Percentiles rank a stretch among this genome's conserved stretches.
phyloP scores from a whole-genome alignment of 1,284 basidiomycete species.

The Peniophora sp. region DNA sequence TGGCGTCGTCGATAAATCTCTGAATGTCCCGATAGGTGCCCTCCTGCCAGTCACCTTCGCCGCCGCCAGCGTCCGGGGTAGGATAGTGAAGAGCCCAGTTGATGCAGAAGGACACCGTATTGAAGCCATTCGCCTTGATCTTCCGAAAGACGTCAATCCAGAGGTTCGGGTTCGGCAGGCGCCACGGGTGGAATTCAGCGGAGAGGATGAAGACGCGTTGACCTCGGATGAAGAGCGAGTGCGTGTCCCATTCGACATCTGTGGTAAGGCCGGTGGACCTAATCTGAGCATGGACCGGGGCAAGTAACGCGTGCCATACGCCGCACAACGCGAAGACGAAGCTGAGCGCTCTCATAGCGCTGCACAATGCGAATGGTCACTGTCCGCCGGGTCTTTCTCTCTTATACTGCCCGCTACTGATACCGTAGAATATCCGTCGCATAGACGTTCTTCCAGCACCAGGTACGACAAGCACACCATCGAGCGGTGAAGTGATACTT shows the following conservation, averaged over 20 bases:
- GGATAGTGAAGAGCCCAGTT: slow-evolving; percentile 43
- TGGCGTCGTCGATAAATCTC: slow-evolving; percentile 40
- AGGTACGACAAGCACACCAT: too few species aligned
- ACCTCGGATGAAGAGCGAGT: slow-evolving; percentile 40
- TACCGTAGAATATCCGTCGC: too few species aligned
- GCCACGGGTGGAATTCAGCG: slow-evolving; percentile 43
- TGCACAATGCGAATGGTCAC: too few species aligned
- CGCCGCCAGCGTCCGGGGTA: slow-evolving; percentile 34
- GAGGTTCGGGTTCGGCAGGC: slow-evolving; percentile 36
- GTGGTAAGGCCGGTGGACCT: slow-evolving; percentile 37
- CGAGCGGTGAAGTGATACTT: too few species aligned
- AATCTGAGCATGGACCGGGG: slow-evolving; percentile 1
- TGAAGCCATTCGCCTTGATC: slow-evolving; percentile 51
- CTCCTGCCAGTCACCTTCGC: slow-evolving; percentile 39
- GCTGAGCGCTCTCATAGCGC: too few species aligned
- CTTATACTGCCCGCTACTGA: too few species aligned
- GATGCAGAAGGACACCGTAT: slow-evolving; percentile 45
- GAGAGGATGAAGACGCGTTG: slow-evolving; percentile 44
- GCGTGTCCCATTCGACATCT: slow-evolving; percentile 43
- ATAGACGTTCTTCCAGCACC: too few species aligned
- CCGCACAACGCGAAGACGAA: too few species aligned
- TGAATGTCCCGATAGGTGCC: slow-evolving; percentile 46
- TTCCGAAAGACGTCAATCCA: slow-evolving; percentile 56
- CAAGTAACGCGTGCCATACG: neutral
- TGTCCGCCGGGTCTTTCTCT: too few species aligned